Evolutionary conservation across 2,329 filamentous ascomycete genomes (phyloP).

Genomic region (Ophiocordyceps camponoti-saundersi): DNA sequence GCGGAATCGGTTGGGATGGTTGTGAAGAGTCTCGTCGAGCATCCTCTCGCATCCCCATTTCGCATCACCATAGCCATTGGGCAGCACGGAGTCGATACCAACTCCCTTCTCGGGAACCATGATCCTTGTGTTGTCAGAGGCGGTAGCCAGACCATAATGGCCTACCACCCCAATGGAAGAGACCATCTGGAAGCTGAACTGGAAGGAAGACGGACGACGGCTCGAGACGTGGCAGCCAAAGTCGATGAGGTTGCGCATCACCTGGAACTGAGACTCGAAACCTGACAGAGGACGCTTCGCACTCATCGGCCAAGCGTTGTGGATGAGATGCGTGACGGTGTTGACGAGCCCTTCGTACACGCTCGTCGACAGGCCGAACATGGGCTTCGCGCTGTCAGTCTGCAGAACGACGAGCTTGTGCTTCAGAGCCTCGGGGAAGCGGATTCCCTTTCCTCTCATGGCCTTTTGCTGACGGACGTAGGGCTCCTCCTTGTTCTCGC

Average conservation of each 20-base stretch:
- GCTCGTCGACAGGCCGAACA: slow-evolving; percentile 20
- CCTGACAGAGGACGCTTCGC: slow-evolving; percentile 11
- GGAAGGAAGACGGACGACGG: neutral
- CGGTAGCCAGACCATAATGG: slow-evolving; percentile 7
- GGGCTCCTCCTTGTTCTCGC: slow-evolving; percentile 6
- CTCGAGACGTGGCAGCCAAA: slow-evolving; percentile 18
- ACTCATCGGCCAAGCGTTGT: slow-evolving; percentile 35
- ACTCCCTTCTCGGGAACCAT: slow-evolving; percentile 26
- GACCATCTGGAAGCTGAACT: slow-evolving; percentile 20
- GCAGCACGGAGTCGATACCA: slow-evolving; percentile 19
- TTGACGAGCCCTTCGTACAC: slow-evolving; percentile 19
- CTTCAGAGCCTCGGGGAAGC: neutral
- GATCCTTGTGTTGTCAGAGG: slow-evolving; percentile 4
- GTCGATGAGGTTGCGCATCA: slow-evolving; percentile 27
- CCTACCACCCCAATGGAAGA: slow-evolving; percentile 23
- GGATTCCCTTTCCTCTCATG: slow-evolving; percentile 1
- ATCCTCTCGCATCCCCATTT: slow-evolving; percentile 33
- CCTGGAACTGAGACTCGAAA: slow-evolving; percentile 25
- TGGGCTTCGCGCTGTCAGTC: slow-evolving; percentile 10
- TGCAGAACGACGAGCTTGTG: slow-evolving; percentile 1
- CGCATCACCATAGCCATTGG: slow-evolving; percentile 32
- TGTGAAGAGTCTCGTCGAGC: slow-evolving; percentile 28
- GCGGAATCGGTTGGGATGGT: slow-evolving; percentile 23
- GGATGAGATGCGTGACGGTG: slow-evolving; percentile 28
- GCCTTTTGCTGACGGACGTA: slow-evolving; percentile 1